Evolutionary conservation across 345 rosid genomes (phyloP).

Genomic region (Dimocarpus longan): DNA sequence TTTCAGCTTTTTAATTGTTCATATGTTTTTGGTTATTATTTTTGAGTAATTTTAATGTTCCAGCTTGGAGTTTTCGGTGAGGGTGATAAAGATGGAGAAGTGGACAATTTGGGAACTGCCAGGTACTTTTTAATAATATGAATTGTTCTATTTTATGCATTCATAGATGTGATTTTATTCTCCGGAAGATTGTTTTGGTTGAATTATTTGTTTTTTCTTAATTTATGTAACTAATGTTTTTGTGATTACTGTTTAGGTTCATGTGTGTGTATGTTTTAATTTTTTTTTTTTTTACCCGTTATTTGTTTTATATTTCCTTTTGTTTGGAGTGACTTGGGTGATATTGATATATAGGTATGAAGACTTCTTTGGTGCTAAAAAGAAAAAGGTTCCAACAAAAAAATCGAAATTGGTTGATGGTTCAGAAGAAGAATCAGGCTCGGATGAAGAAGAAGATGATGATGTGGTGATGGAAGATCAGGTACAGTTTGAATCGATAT

Average conservation of each 20-base stretch:
- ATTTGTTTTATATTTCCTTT: background rate
- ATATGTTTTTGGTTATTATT: background rate
- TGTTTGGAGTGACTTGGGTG: slow-evolving; percentile 1
- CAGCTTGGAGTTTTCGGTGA: slow-evolving; percentile 57
- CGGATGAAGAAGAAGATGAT: slow-evolving; percentile 41
- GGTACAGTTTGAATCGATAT: slow-evolving; percentile 32
- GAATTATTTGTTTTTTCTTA: background rate
- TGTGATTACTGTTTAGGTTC: background rate
- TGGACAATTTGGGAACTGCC: slow-evolving; percentile 38
- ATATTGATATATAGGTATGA: slow-evolving; percentile 53
- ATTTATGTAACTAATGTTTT: background rate
- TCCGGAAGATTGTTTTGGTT: background rate
- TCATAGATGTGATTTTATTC: background rate
- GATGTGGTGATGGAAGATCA: slow-evolving; percentile 27
- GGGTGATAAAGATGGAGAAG: slow-evolving; percentile 40
- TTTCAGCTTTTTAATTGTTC: background rate
- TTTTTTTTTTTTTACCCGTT: background rate
- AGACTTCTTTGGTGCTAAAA: slow-evolving; percentile 74
- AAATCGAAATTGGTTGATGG: slow-evolving; percentile 34
- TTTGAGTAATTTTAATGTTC: slow-evolving; percentile 6
- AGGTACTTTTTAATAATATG: slow-evolving; percentile 38
- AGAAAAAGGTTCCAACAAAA: slow-evolving; percentile 39
- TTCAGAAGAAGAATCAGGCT: slow-evolving; percentile 40
- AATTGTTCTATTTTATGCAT: background rate
- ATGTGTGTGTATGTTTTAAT: background rate